These are phyloP conservation scores for Dothidotthia symphoricarpi DNA, from an alignment of 2,329 filamentous ascomycete genomes.

Conservation along the genomic window DNA sequence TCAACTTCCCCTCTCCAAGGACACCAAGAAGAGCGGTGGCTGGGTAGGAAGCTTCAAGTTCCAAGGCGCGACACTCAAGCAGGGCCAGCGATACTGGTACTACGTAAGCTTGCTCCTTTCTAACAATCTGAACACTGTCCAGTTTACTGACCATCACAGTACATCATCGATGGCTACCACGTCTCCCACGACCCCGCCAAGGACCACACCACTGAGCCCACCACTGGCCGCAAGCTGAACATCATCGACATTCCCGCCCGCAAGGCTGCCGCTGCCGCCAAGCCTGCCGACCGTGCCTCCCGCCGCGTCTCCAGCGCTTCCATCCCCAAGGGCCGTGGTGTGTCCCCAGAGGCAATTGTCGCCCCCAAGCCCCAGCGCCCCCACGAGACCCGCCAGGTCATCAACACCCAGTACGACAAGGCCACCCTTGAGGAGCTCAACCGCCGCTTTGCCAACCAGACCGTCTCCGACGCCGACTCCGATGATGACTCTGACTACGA, in stretches of 20 bases:
- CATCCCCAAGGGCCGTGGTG: constrained; percentile 82
- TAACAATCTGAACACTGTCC: neutral
- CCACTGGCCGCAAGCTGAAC: constrained; percentile 94
- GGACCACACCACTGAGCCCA: constrained; percentile 87
- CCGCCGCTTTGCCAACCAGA: constrained; percentile 69
- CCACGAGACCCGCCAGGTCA: constrained; percentile 81
- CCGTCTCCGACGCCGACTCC: constrained; percentile 51
- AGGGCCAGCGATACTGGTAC: constrained; percentile 97
- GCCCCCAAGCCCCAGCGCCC: constrained; percentile 87
- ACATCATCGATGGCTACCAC: constrained; percentile 99
- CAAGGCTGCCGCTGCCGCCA: constrained; percentile 45
- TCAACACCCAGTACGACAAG: constrained; percentile 75
- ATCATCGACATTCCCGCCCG: constrained; percentile 82
- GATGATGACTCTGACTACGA: constrained; percentile 68
- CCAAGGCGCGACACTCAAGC: constrained; percentile 78
- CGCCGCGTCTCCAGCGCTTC: constrained; percentile 58
- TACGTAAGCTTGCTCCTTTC: constrained; percentile 71
- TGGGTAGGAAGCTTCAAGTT: constrained; percentile 98
- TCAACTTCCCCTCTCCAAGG: constrained; percentile 91
- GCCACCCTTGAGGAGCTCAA: constrained; percentile 77
- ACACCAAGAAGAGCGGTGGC: constrained; percentile 81
- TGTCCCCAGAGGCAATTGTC: constrained; percentile 85
- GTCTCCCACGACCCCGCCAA: constrained; percentile 93
- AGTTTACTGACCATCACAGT: constrained; percentile 41
- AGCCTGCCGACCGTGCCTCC: constrained; percentile 44